Evolutionary conservation across 495 filamentous ascomycete species (phyloP), one percentile per base, ranked within the genome.

Genomic region (Aspergillus diversus): DNA sequence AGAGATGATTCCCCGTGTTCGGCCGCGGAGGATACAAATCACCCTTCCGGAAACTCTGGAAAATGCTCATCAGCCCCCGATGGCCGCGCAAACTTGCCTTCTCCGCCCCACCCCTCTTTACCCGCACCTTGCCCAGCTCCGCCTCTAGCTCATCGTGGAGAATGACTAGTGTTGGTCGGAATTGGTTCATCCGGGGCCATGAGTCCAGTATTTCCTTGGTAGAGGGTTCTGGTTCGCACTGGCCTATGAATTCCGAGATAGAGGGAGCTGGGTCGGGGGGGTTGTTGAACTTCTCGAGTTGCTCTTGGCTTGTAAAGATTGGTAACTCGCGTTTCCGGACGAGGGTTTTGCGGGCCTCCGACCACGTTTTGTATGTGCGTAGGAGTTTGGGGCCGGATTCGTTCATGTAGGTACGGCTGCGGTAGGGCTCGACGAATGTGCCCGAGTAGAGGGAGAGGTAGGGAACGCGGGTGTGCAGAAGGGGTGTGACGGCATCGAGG

Each of bases 131-230:
- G 1, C 92, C 91, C 11, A 91, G 66, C 31, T 80, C 75, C 49
- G 81, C 80, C 70, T 97, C 92, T 8, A 97, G 74, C 69, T 96
- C 92, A 68, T 97, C 92, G 75, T 97, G 91, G 33, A 97, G 76
- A 3, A 97, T 75, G 4, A 96, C 85, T 15, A 97, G 75, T 0
- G 79, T 79, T 31, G 80, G 12, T 4, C n/a, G 59, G 16, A n/a
- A 57, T 56, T 16, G 61, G 21, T 27, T 27, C 21, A 0, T 49
- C 51, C 21, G 12, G 42, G 34, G 35, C 50, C 49, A 55, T 43
- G 32, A 13, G 6, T 27, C 15, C 6, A 33, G 6, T 55, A 1
- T 12, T 33, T 34, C 21, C 16, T 33, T 43, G 39, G 6, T 43
- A 4, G 39, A 27, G 21, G 21, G 1, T 27, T 27, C 21, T 27